Evolutionary conservation across 495 filamentous ascomycete species (phyloP).

Genomic region (Pyrenopolyporus hunteri): DNA sequence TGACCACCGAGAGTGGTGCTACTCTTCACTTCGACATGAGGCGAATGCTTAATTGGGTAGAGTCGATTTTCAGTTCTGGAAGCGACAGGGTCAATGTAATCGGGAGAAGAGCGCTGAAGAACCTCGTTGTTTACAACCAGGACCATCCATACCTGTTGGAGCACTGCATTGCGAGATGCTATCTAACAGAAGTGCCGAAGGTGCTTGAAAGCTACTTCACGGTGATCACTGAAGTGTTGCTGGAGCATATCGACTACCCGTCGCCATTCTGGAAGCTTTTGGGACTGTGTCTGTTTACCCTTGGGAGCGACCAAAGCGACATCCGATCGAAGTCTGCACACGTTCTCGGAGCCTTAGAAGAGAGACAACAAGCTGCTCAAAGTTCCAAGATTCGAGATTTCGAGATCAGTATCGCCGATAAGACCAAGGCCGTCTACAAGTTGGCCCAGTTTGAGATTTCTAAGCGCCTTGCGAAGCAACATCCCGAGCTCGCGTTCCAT

Average conservation of each 20-base stretch:
- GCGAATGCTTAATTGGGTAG: conserved; percentile 92
- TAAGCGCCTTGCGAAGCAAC: conserved; percentile 83
- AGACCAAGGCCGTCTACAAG: conserved; percentile 97
- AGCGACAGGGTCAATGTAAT: conserved; percentile 93
- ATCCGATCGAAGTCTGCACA: conserved; percentile 88
- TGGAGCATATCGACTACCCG: conserved; percentile 77
- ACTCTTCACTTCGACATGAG: conserved; percentile 88
- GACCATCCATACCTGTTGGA: conserved; percentile 83
- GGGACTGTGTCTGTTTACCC: conserved; percentile 83
- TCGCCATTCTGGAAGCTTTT: conserved; percentile 90
- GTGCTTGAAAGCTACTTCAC: conserved; percentile 94
- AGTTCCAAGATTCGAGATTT: conserved; percentile 94
- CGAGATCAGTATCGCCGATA: conserved; percentile 97
- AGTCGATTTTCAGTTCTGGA: conserved; percentile 86
- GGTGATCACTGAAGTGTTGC: conserved; percentile 84
- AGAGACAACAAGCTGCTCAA: conserved; percentile 70
- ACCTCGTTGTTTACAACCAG: conserved; percentile 87
- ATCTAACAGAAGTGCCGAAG: conserved; percentile 75
- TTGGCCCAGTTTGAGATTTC: conserved; percentile 96
- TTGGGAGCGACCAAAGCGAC: conserved; percentile 87
- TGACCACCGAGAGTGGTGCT: conserved; percentile 81
- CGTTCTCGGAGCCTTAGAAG: conserved; percentile 81
- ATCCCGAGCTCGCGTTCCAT: conserved; percentile 86
- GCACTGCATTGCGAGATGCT: conserved; percentile 87
- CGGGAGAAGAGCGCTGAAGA: conserved; percentile 86